Percentiles rank a stretch among this genome's conserved stretches.
phyloP scores from a whole-genome alignment of 2,329 filamentous ascomycete species.

The Epichloe baconii region DNA sequence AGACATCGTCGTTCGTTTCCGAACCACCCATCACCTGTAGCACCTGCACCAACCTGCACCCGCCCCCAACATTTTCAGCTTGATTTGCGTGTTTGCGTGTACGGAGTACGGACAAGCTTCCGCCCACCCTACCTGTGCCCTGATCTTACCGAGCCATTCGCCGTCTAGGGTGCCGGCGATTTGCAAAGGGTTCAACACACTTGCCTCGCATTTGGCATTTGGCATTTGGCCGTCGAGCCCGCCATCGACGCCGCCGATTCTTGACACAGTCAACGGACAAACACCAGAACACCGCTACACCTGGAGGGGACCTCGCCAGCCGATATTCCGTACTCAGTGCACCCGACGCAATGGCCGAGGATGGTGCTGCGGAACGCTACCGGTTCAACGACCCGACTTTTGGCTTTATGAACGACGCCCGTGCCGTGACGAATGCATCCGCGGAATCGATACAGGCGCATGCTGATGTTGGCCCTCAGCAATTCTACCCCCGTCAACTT shows the following conservation, averaged over 20 bases:
- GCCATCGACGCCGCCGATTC: neutral
- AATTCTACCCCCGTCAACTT: conserved; percentile 16
- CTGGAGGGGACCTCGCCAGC: conserved; percentile 2
- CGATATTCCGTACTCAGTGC: neutral
- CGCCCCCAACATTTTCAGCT: conserved; percentile 1
- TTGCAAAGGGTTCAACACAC: neutral
- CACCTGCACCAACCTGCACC: neutral
- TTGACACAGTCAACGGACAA: neutral
- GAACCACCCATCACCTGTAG: neutral
- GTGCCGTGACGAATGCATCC: conserved; percentile 16
- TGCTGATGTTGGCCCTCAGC: conserved; percentile 22
- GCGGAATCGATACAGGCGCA: conserved; percentile 17
- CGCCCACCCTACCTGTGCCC: neutral
- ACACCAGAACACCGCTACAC: neutral
- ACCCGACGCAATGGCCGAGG: conserved; percentile 24
- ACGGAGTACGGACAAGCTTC: neutral
- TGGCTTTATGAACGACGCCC: conserved; percentile 23
- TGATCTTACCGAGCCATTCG: neutral
- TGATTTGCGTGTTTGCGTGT: conserved; percentile 1
- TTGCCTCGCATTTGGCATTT: conserved; percentile 1
- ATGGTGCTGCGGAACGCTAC: conserved; percentile 27
- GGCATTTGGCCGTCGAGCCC: conserved; percentile 2
- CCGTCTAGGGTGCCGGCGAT: neutral
- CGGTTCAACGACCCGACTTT: conserved; percentile 31
- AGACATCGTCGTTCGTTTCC: conserved; percentile 6